These are phyloP conservation scores for Xylariaceae sp. DNA, from an alignment of 2,329 filamentous ascomycete species.

Conservation along the genomic window DNA sequence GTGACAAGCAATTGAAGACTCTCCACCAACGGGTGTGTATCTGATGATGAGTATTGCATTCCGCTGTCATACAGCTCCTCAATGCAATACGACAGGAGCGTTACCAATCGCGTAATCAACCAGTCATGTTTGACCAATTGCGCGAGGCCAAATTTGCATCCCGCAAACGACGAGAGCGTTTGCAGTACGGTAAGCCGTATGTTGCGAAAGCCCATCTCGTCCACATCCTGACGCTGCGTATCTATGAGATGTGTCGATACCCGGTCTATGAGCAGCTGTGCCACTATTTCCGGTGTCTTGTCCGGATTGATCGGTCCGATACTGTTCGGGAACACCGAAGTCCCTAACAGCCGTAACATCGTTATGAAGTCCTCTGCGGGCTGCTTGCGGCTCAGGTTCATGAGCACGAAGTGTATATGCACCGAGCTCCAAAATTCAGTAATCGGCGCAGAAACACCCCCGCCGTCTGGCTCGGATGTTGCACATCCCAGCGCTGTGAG, in stretches of 20 bases:
- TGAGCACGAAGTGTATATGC: slow-evolving; percentile 62
- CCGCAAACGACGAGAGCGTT: slow-evolving; percentile 59
- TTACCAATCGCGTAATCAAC: slow-evolving; percentile 72
- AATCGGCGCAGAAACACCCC: slow-evolving; percentile 29
- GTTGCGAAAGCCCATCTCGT: slow-evolving; percentile 38
- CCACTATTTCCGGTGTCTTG: slow-evolving; percentile 43
- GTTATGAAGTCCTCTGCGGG: slow-evolving; percentile 59
- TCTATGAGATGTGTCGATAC: slow-evolving; percentile 63
- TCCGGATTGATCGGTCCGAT: slow-evolving; percentile 63
- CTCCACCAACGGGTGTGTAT: slow-evolving; percentile 16
- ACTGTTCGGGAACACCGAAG: slow-evolving; percentile 60
- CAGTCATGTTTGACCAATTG: slow-evolving; percentile 67
- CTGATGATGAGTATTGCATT: slow-evolving; percentile 35
- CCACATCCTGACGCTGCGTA: slow-evolving; percentile 43
- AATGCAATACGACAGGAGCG: slow-evolving; percentile 61
- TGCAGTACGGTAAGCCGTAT: slow-evolving; percentile 48
- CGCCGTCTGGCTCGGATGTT: slow-evolving; percentile 30
- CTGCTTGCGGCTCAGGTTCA: slow-evolving; percentile 67
- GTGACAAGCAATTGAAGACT: slow-evolving; percentile 48
- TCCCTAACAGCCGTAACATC: slow-evolving; percentile 64
- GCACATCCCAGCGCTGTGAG: slow-evolving; percentile 60
- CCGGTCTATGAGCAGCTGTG: slow-evolving; percentile 54
- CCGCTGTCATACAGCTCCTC: slow-evolving; percentile 68
- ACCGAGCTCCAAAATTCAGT: slow-evolving; percentile 65
- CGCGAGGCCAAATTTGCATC: slow-evolving; percentile 59